Evolutionary conservation across 805 yeast genomes (phyloP).

Genomic region (Danielia oregonensis): DNA sequence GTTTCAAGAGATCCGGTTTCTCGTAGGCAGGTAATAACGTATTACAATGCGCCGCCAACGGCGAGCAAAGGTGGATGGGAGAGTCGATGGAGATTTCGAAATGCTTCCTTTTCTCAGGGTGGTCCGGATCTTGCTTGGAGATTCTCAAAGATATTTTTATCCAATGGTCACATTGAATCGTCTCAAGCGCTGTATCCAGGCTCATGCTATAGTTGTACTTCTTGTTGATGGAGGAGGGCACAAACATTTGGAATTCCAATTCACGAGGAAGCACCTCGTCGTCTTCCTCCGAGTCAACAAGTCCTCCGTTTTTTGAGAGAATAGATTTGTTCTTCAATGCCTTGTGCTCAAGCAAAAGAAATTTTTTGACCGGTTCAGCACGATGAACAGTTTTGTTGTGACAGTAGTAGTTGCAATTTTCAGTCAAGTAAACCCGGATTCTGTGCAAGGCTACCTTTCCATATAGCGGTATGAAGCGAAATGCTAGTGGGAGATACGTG

Average conservation of each 20-base stretch:
- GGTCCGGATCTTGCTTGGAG: constrained; percentile 58
- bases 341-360: constrained; percentile 73
- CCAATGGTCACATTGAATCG: constrained; percentile 93
- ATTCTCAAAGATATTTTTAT: constrained; percentile 82
- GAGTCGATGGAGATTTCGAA: constrained; percentile 94
- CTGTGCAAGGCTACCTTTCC: constrained; percentile 87
- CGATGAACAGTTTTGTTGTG: constrained; percentile 83
- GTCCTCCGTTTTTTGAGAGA: constrained; percentile 39
- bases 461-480: constrained; percentile 72
- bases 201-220: constrained; percentile 51
- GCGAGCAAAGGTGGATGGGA: constrained; percentile 80
- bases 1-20: constrained; percentile 8
- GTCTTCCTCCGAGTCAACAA: constrained; percentile 31
- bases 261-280: constrained; percentile 70
- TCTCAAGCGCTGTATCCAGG: constrained; percentile 79
- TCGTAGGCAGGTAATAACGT: constrained; percentile 74
- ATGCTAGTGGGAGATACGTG: constrained; percentile 77
- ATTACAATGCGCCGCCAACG: constrained; percentile 75
- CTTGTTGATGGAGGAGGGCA: constrained; percentile 65
- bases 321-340: constrained; percentile 51
- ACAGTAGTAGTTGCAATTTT: constrained; percentile 87
- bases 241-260: constrained; percentile 79
- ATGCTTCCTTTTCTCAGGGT: constrained; percentile 68
- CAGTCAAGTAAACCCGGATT: constrained; percentile 80
- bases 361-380: constrained; percentile 85